Base-by-base conservation (phyloP, 805 yeast species). In the Ogataea methanolica region DNA sequence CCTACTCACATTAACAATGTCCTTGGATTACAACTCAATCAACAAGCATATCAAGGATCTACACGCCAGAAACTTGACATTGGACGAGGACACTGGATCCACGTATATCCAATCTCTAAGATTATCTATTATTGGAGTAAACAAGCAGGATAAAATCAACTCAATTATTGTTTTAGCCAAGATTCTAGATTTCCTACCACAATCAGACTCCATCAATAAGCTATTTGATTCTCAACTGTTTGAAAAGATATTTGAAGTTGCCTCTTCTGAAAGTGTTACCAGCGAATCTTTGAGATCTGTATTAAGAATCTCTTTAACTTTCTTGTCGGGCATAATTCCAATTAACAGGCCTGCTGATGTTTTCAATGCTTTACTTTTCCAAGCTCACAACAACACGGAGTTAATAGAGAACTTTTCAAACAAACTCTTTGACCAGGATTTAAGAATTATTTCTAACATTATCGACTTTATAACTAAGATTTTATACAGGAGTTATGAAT, bases 121-220 rank as follows among this genome's bases (percentile, higher is more conserved):
- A 48, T 42, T 61, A 12, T 72, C 74, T 40, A 73, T 78, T 33
- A 55, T 73, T 47, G 76, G 77, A 14, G 66, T 66, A 43, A 77
- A 73, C 49, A 74, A 74, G 46, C 72, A 74, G 42, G 83, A 78
- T 48, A 71, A 73, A 51, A 72, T 75, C 42, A 79, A 76, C 59
- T 70, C 79, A 2, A 74, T 81, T 9, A 75, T 76, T 1, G 79
- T 80, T 4, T 62, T 82, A 31, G 77, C 83, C 33, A 78, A 73
- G 52, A 65, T 78, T 26, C 61, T 80, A 39, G 82, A 78, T 39
- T 63, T 68, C 21, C 71, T 75, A 6, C 76, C 79, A 5, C 56
- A 54, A 38, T 60, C 65, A 1, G 65, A 62, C 41, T 35, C 21
- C 2, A 44, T 65, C 33, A 52, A 52, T 37, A 19, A 42, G 2